These are phyloP conservation scores for Picea sitchensis DNA, from an alignment of 75 land plant species.

Conservation along the genomic window DNA sequence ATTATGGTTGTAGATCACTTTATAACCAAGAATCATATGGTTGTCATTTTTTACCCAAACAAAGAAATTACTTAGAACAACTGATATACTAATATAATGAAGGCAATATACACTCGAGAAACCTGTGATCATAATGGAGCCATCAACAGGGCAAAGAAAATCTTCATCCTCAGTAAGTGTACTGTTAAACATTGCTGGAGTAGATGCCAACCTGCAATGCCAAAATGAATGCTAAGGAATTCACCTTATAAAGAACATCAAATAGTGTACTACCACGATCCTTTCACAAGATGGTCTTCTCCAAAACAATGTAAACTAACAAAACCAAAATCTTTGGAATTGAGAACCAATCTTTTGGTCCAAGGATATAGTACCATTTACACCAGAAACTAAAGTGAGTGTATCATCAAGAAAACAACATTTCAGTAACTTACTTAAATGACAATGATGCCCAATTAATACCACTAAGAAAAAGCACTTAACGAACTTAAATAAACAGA, in stretches of 20 bases:
- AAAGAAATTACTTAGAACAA: neutral
- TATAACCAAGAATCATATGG: neutral
- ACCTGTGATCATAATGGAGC: constrained; percentile 99
- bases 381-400: neutral
- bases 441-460: neutral
- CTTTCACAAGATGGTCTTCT: neutral
- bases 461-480: neutral
- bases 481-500: neutral
- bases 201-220: constrained; percentile 84
- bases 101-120: neutral
- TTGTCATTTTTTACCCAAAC: neutral
- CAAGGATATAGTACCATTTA: neutral
- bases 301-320: neutral
- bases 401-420: neutral
- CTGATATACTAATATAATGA: neutral
- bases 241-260: constrained; percentile 1
- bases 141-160: constrained; percentile 86
- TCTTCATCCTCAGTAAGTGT: constrained; percentile 67
- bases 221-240: neutral
- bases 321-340: neutral
- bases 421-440: neutral
- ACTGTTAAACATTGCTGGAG: constrained; percentile 99
- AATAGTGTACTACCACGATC: neutral
- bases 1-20: neutral
- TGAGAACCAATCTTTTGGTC: neutral